Conservation (phyloP, 805 yeast species). For the Pichia gijzeniarum region DNA sequence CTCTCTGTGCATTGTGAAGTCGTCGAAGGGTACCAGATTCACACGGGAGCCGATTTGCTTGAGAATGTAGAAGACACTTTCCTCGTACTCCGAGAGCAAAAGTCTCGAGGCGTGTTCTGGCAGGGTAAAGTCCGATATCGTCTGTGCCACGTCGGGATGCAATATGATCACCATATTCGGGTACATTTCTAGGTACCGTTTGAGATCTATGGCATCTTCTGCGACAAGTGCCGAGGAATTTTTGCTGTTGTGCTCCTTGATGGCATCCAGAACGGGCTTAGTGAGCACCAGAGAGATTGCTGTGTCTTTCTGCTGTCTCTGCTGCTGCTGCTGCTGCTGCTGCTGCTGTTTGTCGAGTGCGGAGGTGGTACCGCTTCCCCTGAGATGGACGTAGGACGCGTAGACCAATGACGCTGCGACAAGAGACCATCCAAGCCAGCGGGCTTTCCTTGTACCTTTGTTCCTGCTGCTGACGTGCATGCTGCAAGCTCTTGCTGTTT, state of each 20-base stretch:
- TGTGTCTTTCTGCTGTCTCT: slow-evolving; percentile 7
- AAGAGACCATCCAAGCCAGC: no score
- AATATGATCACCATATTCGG: slow-evolving; percentile 23
- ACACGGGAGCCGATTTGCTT: slow-evolving; percentile 37
- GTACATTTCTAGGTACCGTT: slow-evolving; percentile 12
- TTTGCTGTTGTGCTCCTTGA: no score
- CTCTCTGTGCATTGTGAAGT: slow-evolving; percentile 12
- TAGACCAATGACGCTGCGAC: no score
- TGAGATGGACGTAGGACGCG: no score
- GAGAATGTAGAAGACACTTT: slow-evolving; percentile 49
- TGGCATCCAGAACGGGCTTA: slow-evolving; percentile 2
- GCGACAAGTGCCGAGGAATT: no score
- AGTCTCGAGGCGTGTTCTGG: slow-evolving; percentile 23
- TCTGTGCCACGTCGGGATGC: slow-evolving; percentile 24
- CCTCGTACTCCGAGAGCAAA: slow-evolving; percentile 40
- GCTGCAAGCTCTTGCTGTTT: no score
- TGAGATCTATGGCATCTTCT: slow-evolving; percentile 10
- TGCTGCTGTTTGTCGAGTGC: no score
- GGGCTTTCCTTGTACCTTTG: no score
- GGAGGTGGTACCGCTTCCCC: no score
- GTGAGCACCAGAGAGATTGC: slow-evolving; percentile 19
- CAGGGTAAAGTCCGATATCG: no score
- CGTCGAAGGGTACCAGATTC: slow-evolving; percentile 22
- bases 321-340: no score
- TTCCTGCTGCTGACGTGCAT: no score